Conservation (phyloP, 352 stramenopile species). For the Globisporangium acanthophoron region DNA sequence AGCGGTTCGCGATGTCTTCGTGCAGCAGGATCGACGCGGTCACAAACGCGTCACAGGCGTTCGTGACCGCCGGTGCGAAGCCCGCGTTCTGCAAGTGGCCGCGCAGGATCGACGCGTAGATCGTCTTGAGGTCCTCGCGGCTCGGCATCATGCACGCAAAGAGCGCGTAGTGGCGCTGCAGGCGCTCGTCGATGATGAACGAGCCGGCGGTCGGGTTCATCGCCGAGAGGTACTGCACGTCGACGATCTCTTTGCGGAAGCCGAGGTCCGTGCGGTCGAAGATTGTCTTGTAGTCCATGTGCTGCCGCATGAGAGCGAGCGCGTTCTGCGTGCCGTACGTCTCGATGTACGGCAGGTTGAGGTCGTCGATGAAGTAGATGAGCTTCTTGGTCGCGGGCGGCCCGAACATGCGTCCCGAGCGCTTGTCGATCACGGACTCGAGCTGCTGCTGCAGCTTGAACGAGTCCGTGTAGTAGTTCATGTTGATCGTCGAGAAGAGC, state of each 20-base stretch:
- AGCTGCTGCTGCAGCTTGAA: slow-evolving; percentile 94
- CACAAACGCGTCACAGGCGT: slow-evolving; percentile 84
- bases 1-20: slow-evolving; percentile 91
- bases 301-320: slow-evolving; percentile 92
- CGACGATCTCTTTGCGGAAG: slow-evolving; percentile 96
- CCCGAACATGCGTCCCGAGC: slow-evolving; percentile 93
- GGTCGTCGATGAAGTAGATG: slow-evolving; percentile 96
- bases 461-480: slow-evolving; percentile 97
- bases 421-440: slow-evolving; percentile 96
- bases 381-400: slow-evolving; percentile 94
- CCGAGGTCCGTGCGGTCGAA: slow-evolving; percentile 94
- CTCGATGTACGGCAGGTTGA: slow-evolving; percentile 96
- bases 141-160: slow-evolving; percentile 96
- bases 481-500: slow-evolving; percentile 95
- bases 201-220: slow-evolving; percentile 97
- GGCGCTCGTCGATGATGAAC: slow-evolving; percentile 96
- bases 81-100: slow-evolving; percentile 89
- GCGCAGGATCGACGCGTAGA: slow-evolving; percentile 94
- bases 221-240: slow-evolving; percentile 94
- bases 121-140: slow-evolving; percentile 92
- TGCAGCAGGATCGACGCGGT: slow-evolving; percentile 90
- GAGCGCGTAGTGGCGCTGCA: slow-evolving; percentile 94
- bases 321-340: slow-evolving; percentile 97
- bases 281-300: slow-evolving; percentile 95
- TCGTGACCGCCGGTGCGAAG: slow-evolving; percentile 54